phyloP scores from a whole-genome alignment of 2,329 filamentous ascomycete genomes.

The Sarocladium strictum region DNA sequence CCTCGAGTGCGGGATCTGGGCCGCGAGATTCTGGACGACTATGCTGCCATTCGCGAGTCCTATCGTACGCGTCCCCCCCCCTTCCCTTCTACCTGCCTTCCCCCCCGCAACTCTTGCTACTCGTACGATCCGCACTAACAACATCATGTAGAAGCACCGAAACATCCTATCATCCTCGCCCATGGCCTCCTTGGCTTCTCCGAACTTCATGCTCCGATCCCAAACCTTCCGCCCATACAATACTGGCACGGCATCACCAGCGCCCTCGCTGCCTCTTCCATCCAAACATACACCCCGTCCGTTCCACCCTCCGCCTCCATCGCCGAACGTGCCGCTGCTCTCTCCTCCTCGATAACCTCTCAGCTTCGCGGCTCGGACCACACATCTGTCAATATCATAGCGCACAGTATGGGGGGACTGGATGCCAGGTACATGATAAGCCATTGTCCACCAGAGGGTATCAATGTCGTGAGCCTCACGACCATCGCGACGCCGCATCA shows the following conservation, averaged over 20 bases:
- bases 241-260: conserved; percentile 62
- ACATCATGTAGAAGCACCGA: conserved; percentile 50
- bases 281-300: conserved; percentile 52
- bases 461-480: conserved; percentile 45
- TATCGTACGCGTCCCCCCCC: conserved; percentile 31
- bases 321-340: conserved; percentile 50
- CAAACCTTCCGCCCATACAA: conserved; percentile 39
- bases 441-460: conserved; percentile 38
- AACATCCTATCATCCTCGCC: conserved; percentile 57
- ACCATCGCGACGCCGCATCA: conserved; percentile 52
- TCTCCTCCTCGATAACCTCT: conserved; percentile 47
- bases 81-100: not conserved
- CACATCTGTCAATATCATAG: conserved; percentile 68
- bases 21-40: conserved; percentile 39
- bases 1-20: conserved; percentile 35
- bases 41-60: conserved; percentile 35
- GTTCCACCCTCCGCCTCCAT: conserved; percentile 58
- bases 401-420: conserved; percentile 63
- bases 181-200: conserved; percentile 61
- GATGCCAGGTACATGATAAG: conserved; percentile 63
- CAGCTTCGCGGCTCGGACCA: conserved; percentile 28
- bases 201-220: conserved; percentile 38
- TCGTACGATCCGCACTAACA: no score
- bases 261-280: conserved; percentile 46
- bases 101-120: no score